Conservation (phyloP, 495 filamentous ascomycete genomes). For the Achaetomiella virescens region DNA sequence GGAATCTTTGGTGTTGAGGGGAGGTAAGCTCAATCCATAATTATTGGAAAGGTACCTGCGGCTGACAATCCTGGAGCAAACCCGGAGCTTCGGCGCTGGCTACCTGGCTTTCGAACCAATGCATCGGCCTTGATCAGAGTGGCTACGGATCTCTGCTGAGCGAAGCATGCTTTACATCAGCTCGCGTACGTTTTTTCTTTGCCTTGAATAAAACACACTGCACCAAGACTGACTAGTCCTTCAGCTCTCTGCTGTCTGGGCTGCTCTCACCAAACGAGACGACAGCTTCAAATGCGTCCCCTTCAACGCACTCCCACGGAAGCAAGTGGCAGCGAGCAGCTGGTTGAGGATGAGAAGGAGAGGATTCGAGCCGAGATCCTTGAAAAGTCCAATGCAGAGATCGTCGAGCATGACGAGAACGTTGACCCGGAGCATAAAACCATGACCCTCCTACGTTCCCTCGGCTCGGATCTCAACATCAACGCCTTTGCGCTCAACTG, state of each 20-base stretch:
- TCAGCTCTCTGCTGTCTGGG: conserved; percentile 42
- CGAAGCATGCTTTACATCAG: conserved; percentile 33
- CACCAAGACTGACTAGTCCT: background rate
- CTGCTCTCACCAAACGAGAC: conserved; percentile 28
- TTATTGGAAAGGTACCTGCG: too few relatives aligned
- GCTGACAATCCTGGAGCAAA: conserved; percentile 7
- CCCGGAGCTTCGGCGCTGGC: conserved; percentile 40
- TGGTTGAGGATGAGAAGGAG: conserved; percentile 31
- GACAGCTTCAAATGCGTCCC: conserved; percentile 37
- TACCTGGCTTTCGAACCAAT: conserved; percentile 37
- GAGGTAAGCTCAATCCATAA: background rate
- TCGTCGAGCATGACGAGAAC: conserved; percentile 3
- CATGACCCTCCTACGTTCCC: conserved; percentile 24
- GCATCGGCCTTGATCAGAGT: conserved; percentile 31
- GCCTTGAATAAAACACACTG: too few relatives aligned
- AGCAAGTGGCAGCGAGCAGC: conserved; percentile 18
- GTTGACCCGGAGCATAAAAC: conserved; percentile 15
- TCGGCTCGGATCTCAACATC: conserved; percentile 45
- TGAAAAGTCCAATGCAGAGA: background rate
- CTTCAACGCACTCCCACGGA: conserved; percentile 38
- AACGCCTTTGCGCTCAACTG: conserved; percentile 45
- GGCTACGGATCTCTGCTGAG: conserved; percentile 39
- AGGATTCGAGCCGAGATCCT: conserved; percentile 34
- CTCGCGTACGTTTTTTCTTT: conserved; percentile 10
- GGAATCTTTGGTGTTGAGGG: conserved; percentile 25